Evolutionary conservation across 1,139 yeast genomes (phyloP), one percentile per base, ranked within the genome.

Genomic region (Hanseniaspora sp.): DNA sequence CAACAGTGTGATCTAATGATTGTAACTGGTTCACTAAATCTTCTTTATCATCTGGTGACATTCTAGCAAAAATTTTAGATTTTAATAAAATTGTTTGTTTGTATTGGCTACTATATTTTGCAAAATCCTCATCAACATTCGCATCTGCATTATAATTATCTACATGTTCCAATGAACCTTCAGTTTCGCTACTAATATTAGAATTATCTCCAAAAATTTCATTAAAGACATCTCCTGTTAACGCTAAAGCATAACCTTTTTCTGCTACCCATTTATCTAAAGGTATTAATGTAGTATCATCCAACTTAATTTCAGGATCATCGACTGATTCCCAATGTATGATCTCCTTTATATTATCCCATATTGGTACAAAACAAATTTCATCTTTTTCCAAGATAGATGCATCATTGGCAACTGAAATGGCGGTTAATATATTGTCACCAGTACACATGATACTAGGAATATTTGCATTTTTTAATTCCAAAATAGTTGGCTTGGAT

Each of bases 1-100:
- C 96, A 46, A 88, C 95, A 0, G 96, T 87, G 65, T 90, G 92
- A 63, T 87, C 96, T 29, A 92, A 66, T 39, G 74, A 76, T 67
- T 88, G 96, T 29, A 92, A 70, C 64, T 85, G 88, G 62, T 86
- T 92, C 34, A 92, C 96, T 53, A 92, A 73, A 69, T 92, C 98
- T 66, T 92, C 96, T 65, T 92, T 92, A 65, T 92, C 99, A 68
- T 92, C 98, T 0, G 99, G 99, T 0, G 97, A 90, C 99, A 92
- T 92, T 60, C 99, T 75, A 0, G 98, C 97, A 71, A 82, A 94
- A 7, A 92, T 78, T 49, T 82, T 79, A 58, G 92, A 80, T 59
- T 78, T 80, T 72, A 88, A 73, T 55, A 94, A 73, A 63, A 92
- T 75, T 51, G 75, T 77, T 56, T 83, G 82, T 48, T 75, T 64